phyloP scores from a whole-genome alignment of 768 basidiomycete species.

The Lactarius hatsudake region DNA sequence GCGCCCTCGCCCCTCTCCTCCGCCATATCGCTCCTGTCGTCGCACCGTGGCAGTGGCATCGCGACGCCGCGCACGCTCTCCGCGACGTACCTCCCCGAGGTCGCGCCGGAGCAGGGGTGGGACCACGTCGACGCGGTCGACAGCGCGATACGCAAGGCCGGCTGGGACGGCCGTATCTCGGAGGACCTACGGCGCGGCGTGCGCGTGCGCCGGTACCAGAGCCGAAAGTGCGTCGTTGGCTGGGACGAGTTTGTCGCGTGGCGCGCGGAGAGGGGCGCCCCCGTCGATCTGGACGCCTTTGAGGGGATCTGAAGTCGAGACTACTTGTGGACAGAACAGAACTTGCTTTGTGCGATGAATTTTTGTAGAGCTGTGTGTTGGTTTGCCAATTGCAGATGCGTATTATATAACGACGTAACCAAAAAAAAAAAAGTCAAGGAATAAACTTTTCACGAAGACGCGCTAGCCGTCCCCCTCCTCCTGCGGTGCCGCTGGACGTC shows the following conservation, averaged over 20 bases:
- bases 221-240: conserved; percentile 57
- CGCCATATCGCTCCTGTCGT: conserved; percentile 53
- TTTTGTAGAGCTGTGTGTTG: background rate
- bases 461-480: conserved; percentile 37
- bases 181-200: conserved; percentile 78
- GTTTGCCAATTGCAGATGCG: background rate
- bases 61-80: conserved; percentile 54
- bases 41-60: background rate
- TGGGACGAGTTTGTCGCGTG: conserved; percentile 81
- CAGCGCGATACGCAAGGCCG: conserved; percentile 91
- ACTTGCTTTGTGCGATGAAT: background rate
- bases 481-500: conserved; percentile 36
- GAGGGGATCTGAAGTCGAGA: background rate
- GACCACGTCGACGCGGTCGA: conserved; percentile 85
- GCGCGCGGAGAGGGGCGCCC: conserved; percentile 52
- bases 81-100: conserved; percentile 92
- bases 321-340: background rate
- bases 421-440: background rate
- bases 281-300: conserved; percentile 11
- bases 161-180: conserved; percentile 78
- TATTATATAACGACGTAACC: background rate
- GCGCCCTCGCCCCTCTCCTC: conserved; percentile 73
- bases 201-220: conserved; percentile 80
- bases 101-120: conserved; percentile 94
- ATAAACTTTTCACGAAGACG: conserved; percentile 44